These are phyloP conservation scores for Podospora fimiseda DNA, from an alignment of 495 filamentous ascomycete genomes.

Conservation along the genomic window DNA sequence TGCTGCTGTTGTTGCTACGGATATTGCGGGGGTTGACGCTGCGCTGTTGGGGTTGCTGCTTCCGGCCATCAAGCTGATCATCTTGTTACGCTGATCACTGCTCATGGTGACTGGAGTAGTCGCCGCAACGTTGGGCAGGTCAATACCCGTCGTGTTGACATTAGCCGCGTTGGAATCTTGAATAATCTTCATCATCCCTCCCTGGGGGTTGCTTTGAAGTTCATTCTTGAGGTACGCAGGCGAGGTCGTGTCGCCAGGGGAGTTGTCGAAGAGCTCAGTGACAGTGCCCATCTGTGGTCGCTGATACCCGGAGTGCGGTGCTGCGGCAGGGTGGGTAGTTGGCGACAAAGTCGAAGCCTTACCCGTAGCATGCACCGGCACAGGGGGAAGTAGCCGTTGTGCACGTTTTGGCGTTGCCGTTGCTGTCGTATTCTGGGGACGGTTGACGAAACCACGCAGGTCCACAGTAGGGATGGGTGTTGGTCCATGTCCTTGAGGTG, in stretches of 20 bases:
- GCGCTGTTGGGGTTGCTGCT: slow-evolving; percentile 10
- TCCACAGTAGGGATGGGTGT: slow-evolving; percentile 57
- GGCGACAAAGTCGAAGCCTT: slow-evolving; percentile 25
- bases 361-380: slow-evolving; percentile 30
- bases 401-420: slow-evolving; percentile 39
- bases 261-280: slow-evolving; percentile 42
- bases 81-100: slow-evolving; percentile 67
- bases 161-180: slow-evolving; percentile 66
- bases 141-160: slow-evolving; percentile 38
- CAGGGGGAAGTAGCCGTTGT: slow-evolving; percentile 42
- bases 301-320: slow-evolving; percentile 18
- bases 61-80: slow-evolving; percentile 71
- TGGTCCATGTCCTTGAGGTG: slow-evolving; percentile 32
- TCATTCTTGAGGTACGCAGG: slow-evolving; percentile 41
- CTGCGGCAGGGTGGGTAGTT: slow-evolving; percentile 22
- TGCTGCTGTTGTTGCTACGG: too few species aligned
- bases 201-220: slow-evolving; percentile 47
- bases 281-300: slow-evolving; percentile 37
- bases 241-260: slow-evolving; percentile 32
- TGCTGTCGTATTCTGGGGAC: slow-evolving; percentile 29
- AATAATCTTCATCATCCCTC: slow-evolving; percentile 83
- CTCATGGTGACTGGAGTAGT: slow-evolving; percentile 64
- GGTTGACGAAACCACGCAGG: slow-evolving; percentile 57
- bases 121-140: slow-evolving; percentile 72
- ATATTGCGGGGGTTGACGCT: not conserved